Evolutionary conservation across 2,329 filamentous ascomycete species (phyloP).

Genomic region (Drechslerella dactyloides): DNA sequence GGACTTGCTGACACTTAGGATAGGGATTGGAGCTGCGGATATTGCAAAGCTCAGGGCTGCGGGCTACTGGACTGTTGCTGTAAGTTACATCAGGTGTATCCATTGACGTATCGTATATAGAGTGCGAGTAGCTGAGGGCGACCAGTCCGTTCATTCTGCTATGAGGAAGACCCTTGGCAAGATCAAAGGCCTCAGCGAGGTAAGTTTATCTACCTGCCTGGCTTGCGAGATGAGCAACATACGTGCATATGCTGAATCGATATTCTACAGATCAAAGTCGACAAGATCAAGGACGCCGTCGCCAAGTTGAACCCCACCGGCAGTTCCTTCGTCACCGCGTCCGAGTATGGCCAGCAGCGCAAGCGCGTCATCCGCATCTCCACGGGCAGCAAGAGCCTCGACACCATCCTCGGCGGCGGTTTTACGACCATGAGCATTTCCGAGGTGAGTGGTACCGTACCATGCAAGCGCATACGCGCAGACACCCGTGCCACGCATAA

Average conservation of each 20-base stretch:
- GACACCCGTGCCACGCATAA: not conserved
- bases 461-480: not conserved
- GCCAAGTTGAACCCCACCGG: slow-evolving; percentile 66
- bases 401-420: slow-evolving; percentile 69
- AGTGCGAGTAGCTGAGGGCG: slow-evolving; percentile 8
- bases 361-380: slow-evolving; percentile 70
- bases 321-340: slow-evolving; percentile 70
- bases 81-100: slow-evolving; percentile 56
- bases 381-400: slow-evolving; percentile 73
- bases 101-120: not conserved
- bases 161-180: slow-evolving; percentile 68
- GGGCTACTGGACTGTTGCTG: slow-evolving; percentile 69
- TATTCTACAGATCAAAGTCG: slow-evolving; percentile 65
- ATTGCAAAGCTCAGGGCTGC: slow-evolving; percentile 70
- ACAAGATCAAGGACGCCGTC: slow-evolving; percentile 73
- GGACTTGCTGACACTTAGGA: no score
- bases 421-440: slow-evolving; percentile 75
- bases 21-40: slow-evolving; percentile 68
- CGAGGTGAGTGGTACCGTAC: slow-evolving; percentile 58
- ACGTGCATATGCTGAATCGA: not conserved
- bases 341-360: slow-evolving; percentile 69
- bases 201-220: not conserved
- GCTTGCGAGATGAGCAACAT: not conserved
- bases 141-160: slow-evolving; percentile 66
- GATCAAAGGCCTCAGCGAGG: slow-evolving; percentile 65